phyloP scores from a whole-genome alignment of 2,329 filamentous ascomycete genomes.

The Neophaeococcomyces mojaviensis region DNA sequence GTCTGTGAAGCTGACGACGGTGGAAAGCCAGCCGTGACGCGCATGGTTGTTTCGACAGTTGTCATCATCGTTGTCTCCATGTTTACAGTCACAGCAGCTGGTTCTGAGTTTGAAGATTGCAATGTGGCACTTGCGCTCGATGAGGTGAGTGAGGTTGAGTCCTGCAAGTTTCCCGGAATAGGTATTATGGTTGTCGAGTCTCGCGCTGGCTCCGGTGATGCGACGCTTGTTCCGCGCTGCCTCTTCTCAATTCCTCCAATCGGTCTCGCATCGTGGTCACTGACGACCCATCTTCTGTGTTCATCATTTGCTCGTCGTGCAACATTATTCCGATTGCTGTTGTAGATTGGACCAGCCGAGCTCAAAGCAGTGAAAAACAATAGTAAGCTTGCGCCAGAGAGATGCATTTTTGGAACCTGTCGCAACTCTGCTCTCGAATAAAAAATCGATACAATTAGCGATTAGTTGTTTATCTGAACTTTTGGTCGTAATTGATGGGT shows the following conservation, averaged over 20 bases:
- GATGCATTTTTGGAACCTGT: background rate
- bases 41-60: slow-evolving; percentile 11
- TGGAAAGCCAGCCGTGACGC: slow-evolving; percentile 7
- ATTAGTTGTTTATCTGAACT: background rate
- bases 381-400: slow-evolving; percentile 8
- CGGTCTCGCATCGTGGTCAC: too few species aligned
- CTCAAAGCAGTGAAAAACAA: slow-evolving; percentile 9
- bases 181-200: background rate
- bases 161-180: background rate
- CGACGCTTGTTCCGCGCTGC: slow-evolving; percentile 4
- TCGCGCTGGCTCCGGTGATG: slow-evolving; percentile 9
- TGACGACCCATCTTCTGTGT: slow-evolving; percentile 19
- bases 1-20: background rate
- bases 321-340: slow-evolving; percentile 15
- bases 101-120: background rate
- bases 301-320: slow-evolving; percentile 13
- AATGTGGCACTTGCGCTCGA: background rate
- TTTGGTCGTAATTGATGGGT: background rate
- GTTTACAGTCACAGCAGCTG: slow-evolving; percentile 6
- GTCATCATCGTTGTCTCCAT: slow-evolving; percentile 11
- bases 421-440: background rate
- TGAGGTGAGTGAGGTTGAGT: too few species aligned
- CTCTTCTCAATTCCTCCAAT: slow-evolving; percentile 14
- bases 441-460: background rate
- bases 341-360: slow-evolving; percentile 20